These are phyloP conservation scores for Apophysomyces trapeziformis DNA, from an alignment of 371 early-diverging fungal genomes.

Conservation along the genomic window DNA sequence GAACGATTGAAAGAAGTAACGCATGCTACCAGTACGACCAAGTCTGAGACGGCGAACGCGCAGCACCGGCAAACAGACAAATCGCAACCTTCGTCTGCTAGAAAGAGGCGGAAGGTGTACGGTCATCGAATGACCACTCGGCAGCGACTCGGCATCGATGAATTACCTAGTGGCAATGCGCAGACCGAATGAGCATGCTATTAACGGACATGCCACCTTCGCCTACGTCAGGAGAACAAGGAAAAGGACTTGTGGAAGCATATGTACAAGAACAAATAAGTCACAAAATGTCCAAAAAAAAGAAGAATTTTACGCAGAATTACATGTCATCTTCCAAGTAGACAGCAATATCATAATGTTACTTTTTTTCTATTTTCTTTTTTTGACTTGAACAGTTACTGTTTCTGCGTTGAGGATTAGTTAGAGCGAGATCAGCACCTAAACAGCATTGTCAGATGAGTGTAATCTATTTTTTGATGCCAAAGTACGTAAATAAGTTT, in stretches of 20 bases:
- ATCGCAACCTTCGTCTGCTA: constrained; percentile 6
- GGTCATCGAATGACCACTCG: constrained; percentile 11
- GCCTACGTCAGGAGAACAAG: too few species aligned
- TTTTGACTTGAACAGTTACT: background rate
- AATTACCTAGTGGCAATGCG: background rate
- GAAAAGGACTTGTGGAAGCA: background rate
- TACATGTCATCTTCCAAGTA: too few species aligned
- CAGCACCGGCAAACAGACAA: constrained; percentile 5
- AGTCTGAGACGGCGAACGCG: constrained; percentile 1
- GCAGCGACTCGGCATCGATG: constrained; percentile 10
- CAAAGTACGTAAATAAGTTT: background rate
- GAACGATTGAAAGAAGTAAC: constrained; percentile 6
- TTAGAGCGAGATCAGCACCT: background rate
- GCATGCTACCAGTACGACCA: background rate
- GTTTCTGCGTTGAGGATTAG: background rate
- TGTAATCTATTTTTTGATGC: too few species aligned
- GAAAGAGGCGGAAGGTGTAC: constrained; percentile 9
- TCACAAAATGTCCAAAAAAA: too few species aligned
- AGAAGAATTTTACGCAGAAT: too few species aligned
- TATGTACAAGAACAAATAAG: too few species aligned
- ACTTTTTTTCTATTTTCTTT: too few species aligned
- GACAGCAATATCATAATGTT: too few species aligned
- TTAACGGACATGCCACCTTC: background rate
- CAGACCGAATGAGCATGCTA: background rate
- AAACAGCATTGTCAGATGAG: too few species aligned